Percentiles rank a stretch among this genome's conserved stretches.
phyloP scores from a whole-genome alignment of 352 stramenopile species.

The Globisporangium apiculatum region DNA sequence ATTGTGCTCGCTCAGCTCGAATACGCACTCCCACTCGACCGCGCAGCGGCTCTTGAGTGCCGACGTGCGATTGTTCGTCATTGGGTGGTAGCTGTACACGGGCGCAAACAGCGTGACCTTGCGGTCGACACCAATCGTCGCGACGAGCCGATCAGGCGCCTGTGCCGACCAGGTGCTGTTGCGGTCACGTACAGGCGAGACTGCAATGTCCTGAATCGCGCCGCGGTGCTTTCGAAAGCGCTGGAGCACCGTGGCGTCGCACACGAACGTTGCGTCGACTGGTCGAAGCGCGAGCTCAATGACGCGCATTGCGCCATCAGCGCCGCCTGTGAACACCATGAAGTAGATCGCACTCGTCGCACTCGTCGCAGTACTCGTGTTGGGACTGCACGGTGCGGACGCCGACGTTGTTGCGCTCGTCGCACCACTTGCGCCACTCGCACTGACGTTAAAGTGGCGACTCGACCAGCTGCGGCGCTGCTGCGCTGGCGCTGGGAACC shows the following conservation, averaged over 20 bases:
- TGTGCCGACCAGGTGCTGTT: conserved; percentile 11
- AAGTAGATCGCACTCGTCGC: conserved; percentile 29
- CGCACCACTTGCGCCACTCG: background rate
- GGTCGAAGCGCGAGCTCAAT: conserved; percentile 39
- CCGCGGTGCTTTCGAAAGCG: conserved; percentile 54
- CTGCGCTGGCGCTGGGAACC: conserved; percentile 26
- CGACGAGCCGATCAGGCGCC: conserved; percentile 54
- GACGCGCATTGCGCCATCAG: conserved; percentile 48
- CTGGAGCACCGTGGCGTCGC: conserved; percentile 40
- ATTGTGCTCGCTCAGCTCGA: conserved; percentile 57
- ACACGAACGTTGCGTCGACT: conserved; percentile 21
- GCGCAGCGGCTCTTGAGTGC: conserved; percentile 5
- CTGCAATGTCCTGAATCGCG: conserved; percentile 51
- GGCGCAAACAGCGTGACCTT: conserved; percentile 57
- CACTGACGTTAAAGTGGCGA: conserved; percentile 23
- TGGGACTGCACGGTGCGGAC: conserved; percentile 24
- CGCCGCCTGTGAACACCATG: conserved; percentile 62
- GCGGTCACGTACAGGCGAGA: conserved; percentile 30
- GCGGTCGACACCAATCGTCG: conserved; percentile 49
- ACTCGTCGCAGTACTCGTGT: background rate
- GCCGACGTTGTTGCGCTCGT: background rate
- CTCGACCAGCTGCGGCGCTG: conserved; percentile 26
- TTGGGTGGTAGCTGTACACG: conserved; percentile 39
- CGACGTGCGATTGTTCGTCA: conserved; percentile 1
- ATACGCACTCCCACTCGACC: conserved; percentile 53